Conservation (phyloP, 2,329 filamentous ascomycete genomes). For the Fusarium incarnatum region DNA sequence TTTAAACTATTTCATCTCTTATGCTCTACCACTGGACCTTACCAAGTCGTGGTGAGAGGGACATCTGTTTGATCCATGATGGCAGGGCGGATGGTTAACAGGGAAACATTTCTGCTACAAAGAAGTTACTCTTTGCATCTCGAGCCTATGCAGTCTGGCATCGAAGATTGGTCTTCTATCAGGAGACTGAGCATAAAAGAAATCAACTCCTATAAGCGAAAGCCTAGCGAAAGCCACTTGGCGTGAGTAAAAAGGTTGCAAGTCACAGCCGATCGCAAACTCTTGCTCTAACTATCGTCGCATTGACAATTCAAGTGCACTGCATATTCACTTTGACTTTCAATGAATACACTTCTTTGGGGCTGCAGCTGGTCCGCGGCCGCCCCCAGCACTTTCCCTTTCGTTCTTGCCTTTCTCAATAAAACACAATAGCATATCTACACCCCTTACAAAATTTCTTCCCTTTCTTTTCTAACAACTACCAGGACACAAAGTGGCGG, state of each 20-base stretch:
- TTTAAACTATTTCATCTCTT: no score
- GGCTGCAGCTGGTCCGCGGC: not conserved
- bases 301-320: not conserved
- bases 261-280: not conserved
- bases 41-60: not conserved
- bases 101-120: no score
- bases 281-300: not conserved
- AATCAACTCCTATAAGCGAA: not conserved
- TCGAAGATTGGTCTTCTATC: not conserved
- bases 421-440: not conserved
- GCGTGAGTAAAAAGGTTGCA: not conserved
- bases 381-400: not conserved
- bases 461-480: conserved; percentile 17
- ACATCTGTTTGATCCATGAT: not conserved
- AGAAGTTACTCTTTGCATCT: not conserved
- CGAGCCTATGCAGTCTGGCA: not conserved
- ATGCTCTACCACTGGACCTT: no score
- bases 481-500: not conserved
- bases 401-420: not conserved
- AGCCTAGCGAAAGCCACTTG: no score
- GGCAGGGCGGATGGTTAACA: no score
- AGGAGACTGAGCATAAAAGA: not conserved
- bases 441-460: not conserved
- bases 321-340: not conserved
- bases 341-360: not conserved